These are phyloP conservation scores for Diaporthe vaccinii DNA, from an alignment of 2,329 filamentous ascomycete genomes.

Conservation along the genomic window DNA sequence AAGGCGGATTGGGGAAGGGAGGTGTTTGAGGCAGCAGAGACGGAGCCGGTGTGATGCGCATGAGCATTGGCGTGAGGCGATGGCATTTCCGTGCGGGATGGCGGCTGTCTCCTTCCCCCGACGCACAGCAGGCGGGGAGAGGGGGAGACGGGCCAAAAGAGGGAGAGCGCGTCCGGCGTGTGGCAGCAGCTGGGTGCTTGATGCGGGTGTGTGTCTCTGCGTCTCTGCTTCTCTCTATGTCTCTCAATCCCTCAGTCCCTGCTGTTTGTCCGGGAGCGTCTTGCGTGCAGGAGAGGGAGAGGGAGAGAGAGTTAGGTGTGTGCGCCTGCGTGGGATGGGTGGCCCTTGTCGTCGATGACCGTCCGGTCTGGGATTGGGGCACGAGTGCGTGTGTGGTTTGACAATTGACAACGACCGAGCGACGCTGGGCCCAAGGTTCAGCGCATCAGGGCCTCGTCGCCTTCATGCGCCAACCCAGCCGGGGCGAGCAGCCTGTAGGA, in stretches of 20 bases:
- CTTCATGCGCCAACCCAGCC: slow-evolving; percentile 17
- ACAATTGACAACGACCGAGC: slow-evolving; percentile 16
- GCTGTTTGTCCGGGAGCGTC: not conserved
- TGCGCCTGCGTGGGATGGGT: slow-evolving; percentile 5
- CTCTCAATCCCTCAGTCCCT: not conserved
- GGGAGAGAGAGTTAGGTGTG: not conserved
- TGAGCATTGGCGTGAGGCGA: slow-evolving; percentile 38
- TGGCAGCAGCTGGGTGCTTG: not conserved
- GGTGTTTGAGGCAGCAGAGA: slow-evolving; percentile 30
- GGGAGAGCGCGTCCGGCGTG: slow-evolving; percentile 15
- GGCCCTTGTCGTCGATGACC: slow-evolving; percentile 27
- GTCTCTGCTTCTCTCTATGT: not conserved
- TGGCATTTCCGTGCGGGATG: slow-evolving; percentile 37
- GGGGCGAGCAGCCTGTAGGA: not conserved
- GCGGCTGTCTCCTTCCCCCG: slow-evolving; percentile 38
- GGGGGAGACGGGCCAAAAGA: slow-evolving; percentile 31
- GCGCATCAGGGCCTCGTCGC: slow-evolving; percentile 12
- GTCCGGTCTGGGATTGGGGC: slow-evolving; percentile 17
- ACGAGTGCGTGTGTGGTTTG: not conserved
- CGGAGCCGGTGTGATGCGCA: slow-evolving; percentile 35
- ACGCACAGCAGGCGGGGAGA: slow-evolving; percentile 33
- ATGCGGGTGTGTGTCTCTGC: not conserved
- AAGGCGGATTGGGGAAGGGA: slow-evolving; percentile 39
- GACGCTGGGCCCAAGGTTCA: slow-evolving; percentile 7
- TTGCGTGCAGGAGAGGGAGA: not conserved